Evolutionary conservation across 306 rosid genomes (phyloP).

Genomic region (Potentilla sterilis): DNA sequence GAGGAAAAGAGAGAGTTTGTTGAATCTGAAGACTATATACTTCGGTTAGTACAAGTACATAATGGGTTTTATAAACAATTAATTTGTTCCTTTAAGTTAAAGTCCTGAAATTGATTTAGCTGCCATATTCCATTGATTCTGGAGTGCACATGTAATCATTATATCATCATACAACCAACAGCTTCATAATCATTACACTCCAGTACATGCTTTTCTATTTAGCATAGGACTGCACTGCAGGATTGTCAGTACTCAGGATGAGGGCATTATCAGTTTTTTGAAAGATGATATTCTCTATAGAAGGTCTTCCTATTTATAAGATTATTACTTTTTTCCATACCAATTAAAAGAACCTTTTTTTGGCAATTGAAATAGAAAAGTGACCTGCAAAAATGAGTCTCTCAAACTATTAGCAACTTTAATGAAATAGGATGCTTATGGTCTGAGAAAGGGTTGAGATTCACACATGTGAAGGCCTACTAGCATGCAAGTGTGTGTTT

Average conservation of each 20-base stretch:
- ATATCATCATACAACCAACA: neutral
- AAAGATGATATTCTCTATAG: neutral
- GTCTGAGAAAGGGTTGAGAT: neutral
- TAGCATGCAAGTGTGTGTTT: neutral
- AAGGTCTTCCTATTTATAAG: neutral
- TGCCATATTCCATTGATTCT: neutral
- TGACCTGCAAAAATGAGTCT: neutral
- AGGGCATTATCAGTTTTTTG: neutral
- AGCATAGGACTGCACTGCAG: neutral
- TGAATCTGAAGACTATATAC: conserved; percentile 90
- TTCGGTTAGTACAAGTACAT: conserved; percentile 57
- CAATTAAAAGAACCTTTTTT: neutral
- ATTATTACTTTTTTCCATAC: neutral
- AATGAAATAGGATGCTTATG: neutral
- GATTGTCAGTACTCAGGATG: neutral
- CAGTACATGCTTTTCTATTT: neutral
- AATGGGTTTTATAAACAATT: conserved; percentile 17
- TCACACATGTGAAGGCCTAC: neutral
- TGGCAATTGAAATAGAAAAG: neutral
- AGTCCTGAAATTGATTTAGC: neutral
- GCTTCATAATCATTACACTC: neutral
- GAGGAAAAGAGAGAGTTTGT: conserved; percentile 83
- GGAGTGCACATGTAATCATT: neutral
- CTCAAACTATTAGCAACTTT: neutral
- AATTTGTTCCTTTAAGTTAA: conserved; percentile 11